Percentiles rank a stretch among this genome's conserved stretches.
Conservation (phyloP, 257 asterid genomes). For the Linaria vulgaris region DNA sequence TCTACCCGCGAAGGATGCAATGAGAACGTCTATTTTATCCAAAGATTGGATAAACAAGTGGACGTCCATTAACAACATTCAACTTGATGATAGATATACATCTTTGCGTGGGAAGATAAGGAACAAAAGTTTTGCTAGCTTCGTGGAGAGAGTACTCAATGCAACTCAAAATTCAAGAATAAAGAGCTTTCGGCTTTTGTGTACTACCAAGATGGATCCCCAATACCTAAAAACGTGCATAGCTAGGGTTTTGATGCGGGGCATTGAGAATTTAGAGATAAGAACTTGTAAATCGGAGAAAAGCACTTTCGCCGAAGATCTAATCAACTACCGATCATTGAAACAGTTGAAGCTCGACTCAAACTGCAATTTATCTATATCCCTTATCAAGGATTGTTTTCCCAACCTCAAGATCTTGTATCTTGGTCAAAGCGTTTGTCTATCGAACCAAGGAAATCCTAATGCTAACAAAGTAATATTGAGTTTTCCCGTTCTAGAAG, state of each 20-base stretch:
- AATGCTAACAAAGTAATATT: not conserved
- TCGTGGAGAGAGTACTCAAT: conserved; percentile 2
- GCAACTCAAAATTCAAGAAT: not conserved
- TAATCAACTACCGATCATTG: not conserved
- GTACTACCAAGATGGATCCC: too few relatives aligned
- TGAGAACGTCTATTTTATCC: conserved; percentile 4
- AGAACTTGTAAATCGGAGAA: not conserved
- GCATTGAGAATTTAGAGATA: too few relatives aligned
- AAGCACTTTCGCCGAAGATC: not conserved
- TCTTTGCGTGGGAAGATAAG: not conserved
- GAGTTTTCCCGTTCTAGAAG: not conserved
- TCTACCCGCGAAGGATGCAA: not conserved
- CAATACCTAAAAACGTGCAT: not conserved
- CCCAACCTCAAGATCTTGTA: not conserved
- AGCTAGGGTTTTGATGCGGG: not conserved
- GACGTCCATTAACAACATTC: not conserved
- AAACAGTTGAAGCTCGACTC: not conserved
- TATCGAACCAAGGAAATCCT: not conserved
- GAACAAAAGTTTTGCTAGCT: not conserved
- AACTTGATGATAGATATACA: not conserved
- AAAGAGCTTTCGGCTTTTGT: not conserved
- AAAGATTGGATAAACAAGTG: not conserved
- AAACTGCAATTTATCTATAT: not conserved
- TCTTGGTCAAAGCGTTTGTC: not conserved
- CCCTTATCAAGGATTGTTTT: not conserved